Base-by-base conservation (phyloP, 2,329 filamentous ascomycete genomes). In the Colletotrichum tamarilloi region DNA sequence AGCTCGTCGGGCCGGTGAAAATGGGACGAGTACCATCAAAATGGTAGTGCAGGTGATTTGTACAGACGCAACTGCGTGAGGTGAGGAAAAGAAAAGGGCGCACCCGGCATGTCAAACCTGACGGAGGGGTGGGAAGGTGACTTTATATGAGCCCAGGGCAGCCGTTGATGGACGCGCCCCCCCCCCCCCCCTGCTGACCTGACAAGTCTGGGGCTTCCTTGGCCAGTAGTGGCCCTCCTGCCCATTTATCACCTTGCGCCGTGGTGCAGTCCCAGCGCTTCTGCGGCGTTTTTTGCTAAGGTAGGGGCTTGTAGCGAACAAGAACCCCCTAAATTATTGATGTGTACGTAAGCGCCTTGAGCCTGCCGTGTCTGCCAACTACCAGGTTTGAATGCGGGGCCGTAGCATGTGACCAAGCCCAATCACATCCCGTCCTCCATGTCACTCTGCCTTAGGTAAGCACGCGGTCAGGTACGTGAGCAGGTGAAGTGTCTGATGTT, bases 261-360 rank as follows among this genome's bases (percentile, higher is more conserved):
- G 22, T 12, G 26, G 26, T 19, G 53, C 35, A 16, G 59, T 62
- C 22, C 46, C 46, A 58, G 67, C 53, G 55, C 62, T 58, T 42
- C 22, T 49, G 42, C 19, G n/a, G 42, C 19, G 6, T n/a, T n/a
- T n/a, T 19, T 53, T 26, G 26, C 26, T 26, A 0, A 26, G 42
- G n/a, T 38, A 70, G 67, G 53, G 62, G 53, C 53, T 52, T 42
- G 62, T 19, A 67, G 67, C 30, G 42, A 52, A 24, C 62, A 9
- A 12, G 11, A 14, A 19, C 67, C 52, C 60, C 60, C 52, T 28
- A 68, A 52, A 26, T 16, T 14, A n/a, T 11, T 19, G 2, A 5
- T 14, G 57, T 32, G 30, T 69, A 69, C 60, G 67, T 69, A 69
- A 69, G 67, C 58, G 56, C 42, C 42, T 49, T 9, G 19, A n/a